Percentiles rank a stretch among this genome's conserved stretches.
phyloP scores from a whole-genome alignment of 2,329 filamentous ascomycete species.

The Thielaviopsis euricoi region DNA sequence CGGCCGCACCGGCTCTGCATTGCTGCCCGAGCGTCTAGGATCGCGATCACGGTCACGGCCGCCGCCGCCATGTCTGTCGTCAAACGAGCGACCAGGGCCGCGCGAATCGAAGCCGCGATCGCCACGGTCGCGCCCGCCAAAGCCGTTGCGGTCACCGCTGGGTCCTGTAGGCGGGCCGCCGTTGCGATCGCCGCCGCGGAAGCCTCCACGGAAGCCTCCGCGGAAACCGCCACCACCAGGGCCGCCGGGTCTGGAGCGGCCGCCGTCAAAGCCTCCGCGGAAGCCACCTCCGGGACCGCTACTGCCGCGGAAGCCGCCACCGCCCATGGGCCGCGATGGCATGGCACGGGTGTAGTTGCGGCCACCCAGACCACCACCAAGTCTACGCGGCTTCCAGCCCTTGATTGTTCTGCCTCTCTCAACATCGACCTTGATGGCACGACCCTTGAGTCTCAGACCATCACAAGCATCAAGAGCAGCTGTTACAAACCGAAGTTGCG shows the following conservation, averaged over 20 bases:
- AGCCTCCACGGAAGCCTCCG: constrained; percentile 24
- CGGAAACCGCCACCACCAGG: constrained; percentile 37
- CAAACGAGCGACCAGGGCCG: constrained; percentile 35
- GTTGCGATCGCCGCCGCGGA: constrained; percentile 21
- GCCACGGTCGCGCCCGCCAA: constrained; percentile 27
- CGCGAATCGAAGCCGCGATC: constrained; percentile 36
- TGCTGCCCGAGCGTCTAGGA: constrained; percentile 48
- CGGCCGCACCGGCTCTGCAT: constrained; percentile 58
- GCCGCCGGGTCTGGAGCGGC: constrained; percentile 27
- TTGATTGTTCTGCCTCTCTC: constrained; percentile 89
- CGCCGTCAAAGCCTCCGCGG: constrained; percentile 29
- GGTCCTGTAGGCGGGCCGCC: constrained; percentile 37
- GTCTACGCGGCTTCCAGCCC: constrained; percentile 80
- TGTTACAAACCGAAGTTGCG: constrained; percentile 42
- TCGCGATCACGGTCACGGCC: constrained; percentile 18
- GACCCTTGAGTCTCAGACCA: constrained; percentile 82
- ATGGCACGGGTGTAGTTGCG: constrained; percentile 79
- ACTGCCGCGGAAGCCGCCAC: constrained; percentile 38
- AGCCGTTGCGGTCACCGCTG: constrained; percentile 30
- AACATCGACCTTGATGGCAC: constrained; percentile 85
- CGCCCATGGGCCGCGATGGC: constrained; percentile 52
- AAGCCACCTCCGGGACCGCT: constrained; percentile 33
- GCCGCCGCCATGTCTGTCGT: constrained; percentile 38
- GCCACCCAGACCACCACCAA: constrained; percentile 83
- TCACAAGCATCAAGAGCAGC: constrained; percentile 78